phyloP scores from a whole-genome alignment of 345 rosid species.

The Sapria himalayana region DNA sequence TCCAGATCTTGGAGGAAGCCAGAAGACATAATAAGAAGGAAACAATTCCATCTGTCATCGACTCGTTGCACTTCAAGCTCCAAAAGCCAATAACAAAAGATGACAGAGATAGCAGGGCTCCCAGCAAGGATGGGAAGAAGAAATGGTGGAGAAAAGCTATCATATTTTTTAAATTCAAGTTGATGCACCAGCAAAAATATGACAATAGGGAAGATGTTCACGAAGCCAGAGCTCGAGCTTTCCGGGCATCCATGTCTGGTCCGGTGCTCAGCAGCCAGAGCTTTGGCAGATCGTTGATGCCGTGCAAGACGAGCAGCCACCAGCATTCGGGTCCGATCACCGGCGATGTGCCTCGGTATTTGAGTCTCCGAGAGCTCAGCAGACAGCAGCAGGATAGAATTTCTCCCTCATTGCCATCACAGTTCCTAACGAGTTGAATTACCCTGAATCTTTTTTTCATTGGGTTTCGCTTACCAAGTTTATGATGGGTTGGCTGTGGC shows the following conservation, averaged over 20 bases:
- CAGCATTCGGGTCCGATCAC: constrained; percentile 55
- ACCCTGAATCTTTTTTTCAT: no score
- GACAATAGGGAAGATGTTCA: constrained; percentile 24
- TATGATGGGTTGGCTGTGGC: no score
- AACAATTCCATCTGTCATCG: constrained; percentile 15
- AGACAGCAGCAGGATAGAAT: constrained; percentile 26
- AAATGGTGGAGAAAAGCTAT: constrained; percentile 73
- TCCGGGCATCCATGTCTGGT: constrained; percentile 34
- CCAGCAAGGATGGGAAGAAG: constrained; percentile 25
- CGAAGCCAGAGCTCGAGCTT: constrained; percentile 19
- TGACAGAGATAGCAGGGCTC: constrained; percentile 21
- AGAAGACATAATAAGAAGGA: constrained; percentile 49
- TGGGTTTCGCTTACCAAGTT: no score
- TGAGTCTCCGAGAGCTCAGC: constrained; percentile 58
- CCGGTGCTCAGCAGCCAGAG: constrained; percentile 66
- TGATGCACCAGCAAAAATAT: constrained; percentile 7
- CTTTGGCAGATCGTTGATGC: constrained; percentile 37
- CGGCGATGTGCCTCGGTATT: constrained; percentile 36
- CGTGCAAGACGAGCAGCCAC: constrained; percentile 25
- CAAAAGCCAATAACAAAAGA: constrained; percentile 70
- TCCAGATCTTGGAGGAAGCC: constrained; percentile 60
- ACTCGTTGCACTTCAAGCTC: constrained; percentile 59
- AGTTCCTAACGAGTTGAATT: no score
- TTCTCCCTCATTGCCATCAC: no score
- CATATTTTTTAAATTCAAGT: constrained; percentile 42